Percentiles rank a stretch among this genome's conserved stretches.
phyloP scores from a whole-genome alignment of 495 filamentous ascomycete species.

The Neurospora sp. region DNA sequence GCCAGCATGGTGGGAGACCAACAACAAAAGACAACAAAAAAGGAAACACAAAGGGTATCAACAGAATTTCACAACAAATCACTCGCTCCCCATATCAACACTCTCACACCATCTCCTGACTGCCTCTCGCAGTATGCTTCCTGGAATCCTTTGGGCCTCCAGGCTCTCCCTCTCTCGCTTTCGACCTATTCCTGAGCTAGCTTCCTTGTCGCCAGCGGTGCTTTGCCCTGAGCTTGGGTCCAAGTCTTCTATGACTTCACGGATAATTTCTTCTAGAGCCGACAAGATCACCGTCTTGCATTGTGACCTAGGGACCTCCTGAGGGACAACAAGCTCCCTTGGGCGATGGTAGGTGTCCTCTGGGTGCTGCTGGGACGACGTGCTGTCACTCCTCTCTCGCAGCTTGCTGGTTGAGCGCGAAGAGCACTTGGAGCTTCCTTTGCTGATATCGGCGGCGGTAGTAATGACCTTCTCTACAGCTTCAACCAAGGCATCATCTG shows the following conservation, averaged over 20 bases:
- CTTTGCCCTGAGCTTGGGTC: conserved; percentile 11
- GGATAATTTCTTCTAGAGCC: conserved; percentile 37
- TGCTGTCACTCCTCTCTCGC: conserved; percentile 29
- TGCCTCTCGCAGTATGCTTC: conserved; percentile 31
- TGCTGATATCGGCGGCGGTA: conserved; percentile 25
- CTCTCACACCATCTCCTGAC: conserved; percentile 35
- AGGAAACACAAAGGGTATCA: neutral
- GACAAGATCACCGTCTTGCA: conserved; percentile 39
- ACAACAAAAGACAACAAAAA: neutral
- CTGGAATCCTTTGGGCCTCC: conserved; percentile 2
- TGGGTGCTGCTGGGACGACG: conserved; percentile 9
- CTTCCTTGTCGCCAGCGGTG: conserved; percentile 1
- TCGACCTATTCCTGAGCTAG: conserved; percentile 4
- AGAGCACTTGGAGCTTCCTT: conserved; percentile 29
- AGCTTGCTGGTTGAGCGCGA: conserved; percentile 35
- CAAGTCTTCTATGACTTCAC: conserved; percentile 29
- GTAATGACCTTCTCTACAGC: conserved; percentile 68
- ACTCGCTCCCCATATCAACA: conserved; percentile 26
- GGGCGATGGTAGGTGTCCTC: neutral
- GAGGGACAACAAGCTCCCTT: conserved; percentile 1
- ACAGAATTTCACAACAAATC: neutral
- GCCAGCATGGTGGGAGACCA: neutral
- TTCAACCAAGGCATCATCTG: conserved; percentile 64
- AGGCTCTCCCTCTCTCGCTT: conserved; percentile 9
- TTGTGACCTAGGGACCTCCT: conserved; percentile 34